Conservation (phyloP, 345 rosid species). For the Gossypioides kirkii region DNA sequence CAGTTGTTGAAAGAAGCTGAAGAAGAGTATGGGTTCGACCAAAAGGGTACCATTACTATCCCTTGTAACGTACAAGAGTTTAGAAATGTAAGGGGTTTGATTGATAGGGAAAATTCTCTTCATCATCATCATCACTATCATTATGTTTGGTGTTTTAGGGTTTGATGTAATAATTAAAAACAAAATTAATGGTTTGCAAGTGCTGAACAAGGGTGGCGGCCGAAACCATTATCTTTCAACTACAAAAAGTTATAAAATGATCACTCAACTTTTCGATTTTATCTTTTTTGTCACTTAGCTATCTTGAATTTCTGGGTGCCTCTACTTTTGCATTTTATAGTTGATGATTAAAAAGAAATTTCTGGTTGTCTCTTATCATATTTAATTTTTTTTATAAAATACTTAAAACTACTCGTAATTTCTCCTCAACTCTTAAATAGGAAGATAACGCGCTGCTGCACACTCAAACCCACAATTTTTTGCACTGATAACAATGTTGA, state of each 20-base stretch:
- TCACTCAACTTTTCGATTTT: no score
- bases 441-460: rapidly evolving
- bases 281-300: no score
- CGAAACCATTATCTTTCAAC: no score
- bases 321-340: no score
- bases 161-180: conserved; percentile 6
- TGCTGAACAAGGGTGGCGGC: no score
- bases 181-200: conserved; percentile 18
- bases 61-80: conserved; percentile 56
- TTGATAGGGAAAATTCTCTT: conserved; percentile 53
- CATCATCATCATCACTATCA: conserved; percentile 21
- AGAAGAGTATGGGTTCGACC: conserved; percentile 58
- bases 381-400: no score
- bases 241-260: no score
- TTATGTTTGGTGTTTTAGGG: conserved; percentile 62
- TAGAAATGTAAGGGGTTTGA: conserved; percentile 48
- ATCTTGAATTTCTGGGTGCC: no score
- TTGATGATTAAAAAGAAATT: no score
- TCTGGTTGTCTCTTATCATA: no score
- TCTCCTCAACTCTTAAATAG: no score
- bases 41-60: conserved; percentile 54
- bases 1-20: conserved; percentile 57
- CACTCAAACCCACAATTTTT: rapidly evolving
- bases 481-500: rapidly evolving
- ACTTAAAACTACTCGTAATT: no score